Evolutionary conservation across 2,329 filamentous ascomycete genomes (phyloP).

Genomic region (Fusarium keratoplasticum): DNA sequence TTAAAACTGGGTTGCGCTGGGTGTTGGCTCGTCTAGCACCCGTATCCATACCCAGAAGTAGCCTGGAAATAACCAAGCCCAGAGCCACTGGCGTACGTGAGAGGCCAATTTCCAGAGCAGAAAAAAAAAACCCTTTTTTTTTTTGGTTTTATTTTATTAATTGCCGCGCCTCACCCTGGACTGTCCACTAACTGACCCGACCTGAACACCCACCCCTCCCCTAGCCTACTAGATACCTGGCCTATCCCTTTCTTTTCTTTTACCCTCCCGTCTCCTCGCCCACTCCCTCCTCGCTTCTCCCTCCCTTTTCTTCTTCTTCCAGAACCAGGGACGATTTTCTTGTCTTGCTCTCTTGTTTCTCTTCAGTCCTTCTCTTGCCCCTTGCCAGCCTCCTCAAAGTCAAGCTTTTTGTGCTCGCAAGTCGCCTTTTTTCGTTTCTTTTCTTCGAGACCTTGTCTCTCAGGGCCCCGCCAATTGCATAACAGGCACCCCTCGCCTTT

Average conservation of each 20-base stretch:
- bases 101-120: slow-evolving; percentile 44
- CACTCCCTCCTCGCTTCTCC: slow-evolving; percentile 9
- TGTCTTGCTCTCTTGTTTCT: slow-evolving; percentile 31
- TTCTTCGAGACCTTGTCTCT: slow-evolving; percentile 37
- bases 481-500: slow-evolving; percentile 47
- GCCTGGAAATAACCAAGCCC: not conserved
- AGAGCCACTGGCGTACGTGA: slow-evolving; percentile 29
- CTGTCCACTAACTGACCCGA: not conserved
- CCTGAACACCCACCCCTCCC: slow-evolving; percentile 19
- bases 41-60: not conserved
- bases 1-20: slow-evolving; percentile 13
- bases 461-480: slow-evolving; percentile 52
- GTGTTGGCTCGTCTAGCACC: slow-evolving; percentile 11
- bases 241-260: slow-evolving; percentile 28
- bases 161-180: slow-evolving; percentile 46
- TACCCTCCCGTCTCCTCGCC: slow-evolving; percentile 16
- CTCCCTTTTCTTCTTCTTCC: slow-evolving; percentile 23
- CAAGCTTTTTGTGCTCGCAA: slow-evolving; percentile 32
- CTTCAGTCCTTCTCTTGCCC: slow-evolving; percentile 39
- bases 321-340: slow-evolving; percentile 33
- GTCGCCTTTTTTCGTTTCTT: slow-evolving; percentile 47
- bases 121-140: slow-evolving; percentile 32
- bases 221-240: slow-evolving; percentile 11
- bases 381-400: slow-evolving; percentile 31
- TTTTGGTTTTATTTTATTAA: slow-evolving; percentile 47